These are phyloP conservation scores for Mitragyna speciosa DNA, from an alignment of 257 asterid genomes.

Conservation along the genomic window DNA sequence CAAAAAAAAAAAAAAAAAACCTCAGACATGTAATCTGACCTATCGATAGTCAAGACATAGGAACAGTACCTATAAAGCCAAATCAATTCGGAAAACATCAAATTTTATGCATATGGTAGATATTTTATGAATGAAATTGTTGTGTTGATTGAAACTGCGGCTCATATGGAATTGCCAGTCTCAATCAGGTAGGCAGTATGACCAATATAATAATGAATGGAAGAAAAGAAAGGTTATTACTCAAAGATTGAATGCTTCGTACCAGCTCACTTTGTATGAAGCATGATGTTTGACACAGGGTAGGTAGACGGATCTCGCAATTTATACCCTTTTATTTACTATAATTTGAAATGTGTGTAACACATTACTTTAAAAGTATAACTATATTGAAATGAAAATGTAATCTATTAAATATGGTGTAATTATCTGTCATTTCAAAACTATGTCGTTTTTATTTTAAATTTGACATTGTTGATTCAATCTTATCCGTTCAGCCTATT, in stretches of 20 bases:
- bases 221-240: neutral
- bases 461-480: too few relatives aligned
- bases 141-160: neutral
- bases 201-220: neutral
- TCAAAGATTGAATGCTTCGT: neutral
- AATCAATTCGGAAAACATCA: neutral
- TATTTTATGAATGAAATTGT: neutral
- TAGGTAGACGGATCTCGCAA: too few relatives aligned
- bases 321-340: too few relatives aligned
- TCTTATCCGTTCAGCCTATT: too few relatives aligned
- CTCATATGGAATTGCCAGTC: neutral
- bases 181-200: neutral
- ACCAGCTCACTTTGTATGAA: neutral
- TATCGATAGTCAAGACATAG: neutral
- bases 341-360: too few relatives aligned
- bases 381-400: too few relatives aligned
- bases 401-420: too few relatives aligned
- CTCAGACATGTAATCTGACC: neutral
- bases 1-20: neutral
- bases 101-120: neutral
- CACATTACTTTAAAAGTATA: too few relatives aligned
- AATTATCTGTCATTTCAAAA: too few relatives aligned
- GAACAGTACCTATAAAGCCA: neutral
- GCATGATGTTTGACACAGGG: conserved; percentile 1
- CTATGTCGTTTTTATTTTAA: too few relatives aligned